Evolutionary conservation across 179 eudicot species (phyloP).

Genomic region (Beta corolliflora): DNA sequence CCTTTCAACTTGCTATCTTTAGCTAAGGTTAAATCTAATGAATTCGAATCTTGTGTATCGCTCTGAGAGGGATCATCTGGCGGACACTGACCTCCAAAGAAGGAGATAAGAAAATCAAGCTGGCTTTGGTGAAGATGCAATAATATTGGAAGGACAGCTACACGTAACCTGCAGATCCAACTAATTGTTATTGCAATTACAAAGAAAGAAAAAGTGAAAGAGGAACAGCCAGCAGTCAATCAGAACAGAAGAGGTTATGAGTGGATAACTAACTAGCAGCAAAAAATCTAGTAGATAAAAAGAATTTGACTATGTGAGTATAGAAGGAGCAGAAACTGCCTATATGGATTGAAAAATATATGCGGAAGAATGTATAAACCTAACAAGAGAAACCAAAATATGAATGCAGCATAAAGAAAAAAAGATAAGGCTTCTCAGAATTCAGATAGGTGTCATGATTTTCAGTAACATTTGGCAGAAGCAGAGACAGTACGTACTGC

Average conservation of each 20-base stretch:
- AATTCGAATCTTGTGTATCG: slow-evolving; percentile 37
- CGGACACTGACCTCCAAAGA: slow-evolving; percentile 62
- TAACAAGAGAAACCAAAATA: background rate
- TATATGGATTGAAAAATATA: background rate
- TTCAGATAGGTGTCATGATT: background rate
- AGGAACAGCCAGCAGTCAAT: background rate
- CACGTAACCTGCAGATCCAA: slow-evolving; percentile 55
- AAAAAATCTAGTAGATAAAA: background rate
- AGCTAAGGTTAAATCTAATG: slow-evolving; percentile 33
- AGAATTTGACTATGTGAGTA: background rate
- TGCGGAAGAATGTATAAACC: background rate
- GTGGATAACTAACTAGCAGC: slow-evolving; percentile 1
- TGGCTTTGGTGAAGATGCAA: slow-evolving; percentile 97
- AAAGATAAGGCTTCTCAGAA: no score
- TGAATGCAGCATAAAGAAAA: background rate
- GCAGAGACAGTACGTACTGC: background rate
- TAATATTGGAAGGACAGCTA: slow-evolving; percentile 76
- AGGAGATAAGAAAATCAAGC: slow-evolving; percentile 81
- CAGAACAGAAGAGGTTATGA: background rate
- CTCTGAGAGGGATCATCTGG: slow-evolving; percentile 39
- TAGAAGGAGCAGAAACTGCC: no score
- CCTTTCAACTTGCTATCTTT: slow-evolving; percentile 41
- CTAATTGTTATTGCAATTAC: slow-evolving; percentile 13
- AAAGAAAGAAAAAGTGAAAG: slow-evolving; percentile 1
- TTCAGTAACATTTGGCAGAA: background rate